Base-by-base conservation (phyloP, 1,284 basidiomycete genomes). In the Trametes versicolor region DNA sequence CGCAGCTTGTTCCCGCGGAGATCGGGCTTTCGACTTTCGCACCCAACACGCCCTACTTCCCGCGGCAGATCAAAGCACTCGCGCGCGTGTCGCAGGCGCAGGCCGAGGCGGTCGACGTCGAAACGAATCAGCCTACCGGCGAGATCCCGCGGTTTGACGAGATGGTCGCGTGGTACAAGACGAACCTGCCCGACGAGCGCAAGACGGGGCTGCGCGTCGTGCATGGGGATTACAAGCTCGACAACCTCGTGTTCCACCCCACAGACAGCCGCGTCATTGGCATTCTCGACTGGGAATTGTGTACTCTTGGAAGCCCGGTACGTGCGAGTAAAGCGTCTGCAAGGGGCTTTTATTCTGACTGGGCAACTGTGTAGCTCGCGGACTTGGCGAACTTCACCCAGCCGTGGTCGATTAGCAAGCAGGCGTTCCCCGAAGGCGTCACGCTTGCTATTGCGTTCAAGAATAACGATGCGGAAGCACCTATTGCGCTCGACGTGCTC, bases 171-270 rank as follows among this genome's bases (percentile, higher is more conserved):
- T 98, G 94, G 93, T 97, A 96, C 74, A 79, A 82, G 56, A 76
- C 79, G 45, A 85, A 93, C 71, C 81, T 95, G 58, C 96, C 94
- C 0, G 85, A 91, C 72, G 91, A 93, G 74, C 85, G 82, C 69
- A 89, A 89, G 78, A 84, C 83, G 17, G 91, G 91, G 1, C 81
- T 88, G 58, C 87, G 93, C 41, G 89, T 97, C 68, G 94, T 98
- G 4, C 97, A 99, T 75, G 97, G 97, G 25, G 97, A 99, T 78
- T 99, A 95, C 77, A 99, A 99, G 79, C 85, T 98, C 25, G 97
- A 99, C 78, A 99, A 99, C 76, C 77, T 99, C 70, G 87, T 99
- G 66, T 99, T 96, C 79, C 96, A 98, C 74, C 93, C 94, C 0
- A 96, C 91, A 2, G 91, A 98, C 78, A 94, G 96, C 64, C 83